A percentile compares a stretch with the other conserved stretches of the same genome.
Evolutionary conservation across 2,329 filamentous ascomycete species (phyloP).

Genomic region (Colletotrichum cuscutae): DNA sequence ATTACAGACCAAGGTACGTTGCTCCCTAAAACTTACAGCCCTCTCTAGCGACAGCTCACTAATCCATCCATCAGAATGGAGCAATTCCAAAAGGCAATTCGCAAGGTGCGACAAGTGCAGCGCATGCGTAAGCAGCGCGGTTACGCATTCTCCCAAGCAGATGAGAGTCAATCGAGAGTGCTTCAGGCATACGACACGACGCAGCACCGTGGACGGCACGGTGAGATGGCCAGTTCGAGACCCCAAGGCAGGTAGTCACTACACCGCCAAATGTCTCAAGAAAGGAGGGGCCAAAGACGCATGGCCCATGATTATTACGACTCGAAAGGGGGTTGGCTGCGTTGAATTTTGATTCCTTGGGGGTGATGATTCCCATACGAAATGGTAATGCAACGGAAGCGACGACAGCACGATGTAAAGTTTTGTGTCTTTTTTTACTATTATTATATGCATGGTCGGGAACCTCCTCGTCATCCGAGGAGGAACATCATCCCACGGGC

Average conservation of each 20-base stretch:
- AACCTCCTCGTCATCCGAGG: background rate
- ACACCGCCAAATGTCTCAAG: background rate
- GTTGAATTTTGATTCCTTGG: constrained; percentile 23
- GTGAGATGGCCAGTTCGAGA: constrained; percentile 81
- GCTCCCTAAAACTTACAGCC: background rate
- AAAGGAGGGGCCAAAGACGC: background rate
- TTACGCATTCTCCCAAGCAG: constrained; percentile 97
- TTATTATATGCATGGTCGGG: constrained; percentile 34
- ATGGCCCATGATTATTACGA: constrained; percentile 33
- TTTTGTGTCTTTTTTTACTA: constrained; percentile 18
- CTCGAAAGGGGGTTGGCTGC: constrained; percentile 30
- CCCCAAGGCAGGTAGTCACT: constrained; percentile 35
- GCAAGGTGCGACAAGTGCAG: constrained; percentile 97
- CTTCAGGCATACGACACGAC: constrained; percentile 99
- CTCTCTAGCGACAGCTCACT: constrained; percentile 11
- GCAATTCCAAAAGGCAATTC: constrained; percentile 99
- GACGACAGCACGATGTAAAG: constrained; percentile 36
- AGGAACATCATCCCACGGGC: constrained; percentile 4
- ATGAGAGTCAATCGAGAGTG: constrained; percentile 94
- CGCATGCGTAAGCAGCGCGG: constrained; percentile 99
- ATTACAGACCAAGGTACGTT: constrained; percentile 90
- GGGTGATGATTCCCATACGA: constrained; percentile 22
- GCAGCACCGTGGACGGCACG: constrained; percentile 87
- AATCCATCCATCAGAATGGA: constrained; percentile 78
- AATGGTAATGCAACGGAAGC: constrained; percentile 33